Evolutionary conservation across 345 rosid genomes (phyloP).

Genomic region (Eutrema japonicum): DNA sequence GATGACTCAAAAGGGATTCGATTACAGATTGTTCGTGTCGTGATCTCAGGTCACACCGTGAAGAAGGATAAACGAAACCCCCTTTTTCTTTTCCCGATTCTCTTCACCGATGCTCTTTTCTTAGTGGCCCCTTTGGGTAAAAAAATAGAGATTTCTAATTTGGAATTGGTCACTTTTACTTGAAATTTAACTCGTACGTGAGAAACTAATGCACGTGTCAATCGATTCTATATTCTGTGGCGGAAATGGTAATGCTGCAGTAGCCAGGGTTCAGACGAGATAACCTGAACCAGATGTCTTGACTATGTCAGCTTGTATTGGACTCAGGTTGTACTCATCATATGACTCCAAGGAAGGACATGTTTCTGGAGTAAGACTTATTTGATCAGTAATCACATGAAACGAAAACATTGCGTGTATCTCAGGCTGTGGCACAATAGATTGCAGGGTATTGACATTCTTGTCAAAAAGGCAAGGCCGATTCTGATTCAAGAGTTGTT

Average conservation of each 20-base stretch:
- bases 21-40: slow-evolving; percentile 3
- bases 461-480: slow-evolving; percentile 26
- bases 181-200: not conserved
- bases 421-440: too few relatives aligned
- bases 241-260: not conserved
- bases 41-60: slow-evolving; percentile 41
- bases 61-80: not conserved
- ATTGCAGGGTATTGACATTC: too few relatives aligned
- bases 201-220: slow-evolving; percentile 23
- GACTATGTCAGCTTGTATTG: not conserved
- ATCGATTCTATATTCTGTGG: not conserved
- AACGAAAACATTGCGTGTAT: too few relatives aligned
- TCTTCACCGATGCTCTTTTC: slow-evolving; percentile 4
- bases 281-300: not conserved
- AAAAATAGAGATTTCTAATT: not conserved
- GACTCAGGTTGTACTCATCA: too few relatives aligned
- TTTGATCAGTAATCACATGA: too few relatives aligned
- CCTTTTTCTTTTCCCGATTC: not conserved
- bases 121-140: not conserved
- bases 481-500: slow-evolving; percentile 36
- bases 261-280: not conserved
- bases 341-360: too few relatives aligned
- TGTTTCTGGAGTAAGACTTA: too few relatives aligned
- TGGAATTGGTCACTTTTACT: slow-evolving; percentile 7
- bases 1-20: not conserved